Percentiles rank a stretch among this genome's conserved stretches.
Evolutionary conservation across 352 stramenopile genomes (phyloP).

Genomic region (Phytophthora meadii): DNA sequence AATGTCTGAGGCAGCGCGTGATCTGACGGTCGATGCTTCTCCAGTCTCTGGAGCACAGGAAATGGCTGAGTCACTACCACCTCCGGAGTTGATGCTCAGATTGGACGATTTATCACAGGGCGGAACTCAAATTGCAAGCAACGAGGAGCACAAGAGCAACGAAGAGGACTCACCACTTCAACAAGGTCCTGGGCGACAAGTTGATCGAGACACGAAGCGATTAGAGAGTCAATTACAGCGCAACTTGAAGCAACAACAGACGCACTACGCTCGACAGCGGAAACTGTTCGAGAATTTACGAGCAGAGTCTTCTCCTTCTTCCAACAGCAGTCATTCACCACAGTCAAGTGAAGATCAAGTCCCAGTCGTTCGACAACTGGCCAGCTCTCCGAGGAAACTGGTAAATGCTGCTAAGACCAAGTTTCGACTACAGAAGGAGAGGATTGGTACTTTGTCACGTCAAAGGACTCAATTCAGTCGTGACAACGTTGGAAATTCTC

Average conservation of each 20-base stretch:
- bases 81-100: slow-evolving; percentile 42
- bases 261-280: slow-evolving; percentile 66
- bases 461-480: slow-evolving; percentile 10
- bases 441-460: not conserved
- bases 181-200: slow-evolving; percentile 3
- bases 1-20: slow-evolving; percentile 9
- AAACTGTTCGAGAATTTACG: slow-evolving; percentile 68
- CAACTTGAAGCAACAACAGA: slow-evolving; percentile 66
- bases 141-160: slow-evolving; percentile 13
- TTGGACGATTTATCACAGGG: slow-evolving; percentile 55
- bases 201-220: slow-evolving; percentile 36
- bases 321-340: slow-evolving; percentile 8
- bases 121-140: slow-evolving; percentile 3
- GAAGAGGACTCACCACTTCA: slow-evolving; percentile 7
- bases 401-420: slow-evolving; percentile 6
- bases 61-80: slow-evolving; percentile 1
- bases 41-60: slow-evolving; percentile 2
- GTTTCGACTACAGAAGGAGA: slow-evolving; percentile 10
- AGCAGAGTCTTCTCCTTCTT: slow-evolving; percentile 21
- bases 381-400: slow-evolving; percentile 5
- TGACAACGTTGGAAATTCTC: not conserved
- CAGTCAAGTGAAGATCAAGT: slow-evolving; percentile 11
- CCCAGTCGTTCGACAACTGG: not conserved
- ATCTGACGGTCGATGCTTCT: slow-evolving; percentile 14
- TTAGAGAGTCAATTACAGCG: slow-evolving; percentile 61